These are phyloP conservation scores for Luzula sylvatica DNA, from an alignment of 176 grass and related monocot species.

Conservation along the genomic window DNA sequence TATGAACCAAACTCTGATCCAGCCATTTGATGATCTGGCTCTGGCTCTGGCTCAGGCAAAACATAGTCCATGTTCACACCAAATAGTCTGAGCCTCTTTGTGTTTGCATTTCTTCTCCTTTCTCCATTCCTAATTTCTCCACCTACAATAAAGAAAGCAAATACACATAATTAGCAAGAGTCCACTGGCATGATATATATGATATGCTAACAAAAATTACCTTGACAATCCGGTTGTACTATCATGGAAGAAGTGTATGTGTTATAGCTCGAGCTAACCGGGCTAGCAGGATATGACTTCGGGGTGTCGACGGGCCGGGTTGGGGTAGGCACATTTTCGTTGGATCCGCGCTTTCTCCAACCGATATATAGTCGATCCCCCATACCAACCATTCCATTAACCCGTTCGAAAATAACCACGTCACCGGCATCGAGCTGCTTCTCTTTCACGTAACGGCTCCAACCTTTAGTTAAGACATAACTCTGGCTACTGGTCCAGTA, in stretches of 20 bases:
- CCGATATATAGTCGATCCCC: conserved; percentile 19
- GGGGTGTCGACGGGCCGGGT: background rate
- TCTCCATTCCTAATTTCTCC: conserved; percentile 21
- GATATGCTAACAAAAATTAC: background rate
- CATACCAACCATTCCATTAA: conserved; percentile 1
- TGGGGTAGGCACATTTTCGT: background rate
- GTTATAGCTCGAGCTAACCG: conserved; percentile 24
- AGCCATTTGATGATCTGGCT: conserved; percentile 1
- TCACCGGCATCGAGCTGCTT: conserved; percentile 75
- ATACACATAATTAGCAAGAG: background rate
- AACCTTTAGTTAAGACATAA: conserved; percentile 94
- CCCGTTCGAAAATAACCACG: conserved; percentile 34
- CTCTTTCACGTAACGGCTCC: conserved; percentile 96
- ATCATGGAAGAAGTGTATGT: background rate
- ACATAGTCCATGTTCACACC: conserved; percentile 86
- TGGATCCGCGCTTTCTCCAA: conserved; percentile 9
- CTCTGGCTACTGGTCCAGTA: conserved; percentile 99
- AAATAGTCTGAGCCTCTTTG: conserved; percentile 56
- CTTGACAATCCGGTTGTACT: background rate
- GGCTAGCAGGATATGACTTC: conserved; percentile 42
- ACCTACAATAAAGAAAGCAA: background rate
- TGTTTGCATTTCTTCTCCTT: conserved; percentile 26
- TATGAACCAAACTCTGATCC: conserved; percentile 31
- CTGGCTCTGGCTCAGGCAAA: conserved; percentile 36
- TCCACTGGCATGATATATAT: background rate